Base-by-base conservation (phyloP, 495 filamentous ascomycete species). In the Polyplosphaeria fusca region DNA sequence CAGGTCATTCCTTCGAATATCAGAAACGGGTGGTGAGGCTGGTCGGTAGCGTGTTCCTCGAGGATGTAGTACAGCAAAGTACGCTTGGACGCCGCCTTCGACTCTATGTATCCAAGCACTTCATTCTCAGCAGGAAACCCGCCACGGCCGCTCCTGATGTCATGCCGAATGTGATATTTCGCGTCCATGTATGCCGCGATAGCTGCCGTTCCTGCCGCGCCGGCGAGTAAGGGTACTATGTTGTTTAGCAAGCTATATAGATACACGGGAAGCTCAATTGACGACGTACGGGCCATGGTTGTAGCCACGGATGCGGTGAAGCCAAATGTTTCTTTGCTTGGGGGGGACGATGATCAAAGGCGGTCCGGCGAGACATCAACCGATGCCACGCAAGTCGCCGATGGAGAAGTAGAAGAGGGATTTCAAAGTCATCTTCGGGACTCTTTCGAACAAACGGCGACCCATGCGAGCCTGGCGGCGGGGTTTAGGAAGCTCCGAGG, bases 1-100 rank as follows among this genome's bases (percentile, higher is more conserved):
- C 62, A 73, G 52, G 70, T 54, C 9, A 58, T 62, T 19, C 66
- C 72, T 41, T 74, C 70, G 44, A 73, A 74, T 20, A 72, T 61
- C 16, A 74, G 63, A 49, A 67, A 73, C 0, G 60, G 37, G 14
- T 64, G 38, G n/a, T 69, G 23, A 9, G 69, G 67, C 25, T 39
- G 56, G 1, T 55, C 51, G 14, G 38, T 61, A 9, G 68, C 70
- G 19, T 66, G 68, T 5, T 70, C 67, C 54, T 73, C 64, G 13
- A 74, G 46, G 7, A 64, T 20, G 41, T 73, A 49, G 50, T 71
- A 74, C 13, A 59, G 38, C 1, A 66, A 58, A 5, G 67, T 3
- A 37, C 63, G 61, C 45, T 68, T 67, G 5, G 47, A 40, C n/a
- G 44, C 28, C 14, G 53, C 18, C 14, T 48, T 28, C 23, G 47